Percentiles rank a stretch among this genome's conserved stretches.
Evolutionary conservation across 306 rosid genomes (phyloP).

Genomic region (Adenanthera pavonina): DNA sequence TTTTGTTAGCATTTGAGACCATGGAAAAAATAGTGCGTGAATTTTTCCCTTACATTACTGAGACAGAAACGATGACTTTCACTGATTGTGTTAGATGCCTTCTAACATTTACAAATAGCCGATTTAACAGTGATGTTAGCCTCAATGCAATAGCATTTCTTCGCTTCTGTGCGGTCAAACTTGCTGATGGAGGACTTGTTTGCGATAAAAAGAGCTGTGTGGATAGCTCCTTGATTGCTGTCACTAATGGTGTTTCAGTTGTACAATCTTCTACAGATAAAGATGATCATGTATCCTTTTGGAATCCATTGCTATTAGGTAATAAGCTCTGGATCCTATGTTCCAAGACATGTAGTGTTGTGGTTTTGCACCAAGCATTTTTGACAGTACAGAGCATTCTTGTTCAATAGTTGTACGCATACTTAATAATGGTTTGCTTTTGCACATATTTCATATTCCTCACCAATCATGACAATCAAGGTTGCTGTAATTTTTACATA

Average conservation of each 20-base stretch:
- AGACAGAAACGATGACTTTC: slow-evolving; percentile 94
- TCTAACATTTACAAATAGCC: slow-evolving; percentile 91
- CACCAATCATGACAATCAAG: not conserved
- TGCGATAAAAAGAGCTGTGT: slow-evolving; percentile 63
- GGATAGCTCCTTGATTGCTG: slow-evolving; percentile 52
- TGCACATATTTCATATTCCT: not conserved
- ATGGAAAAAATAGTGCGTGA: slow-evolving; percentile 99
- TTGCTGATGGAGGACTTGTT: slow-evolving; percentile 97
- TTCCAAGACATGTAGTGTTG: slow-evolving; percentile 12
- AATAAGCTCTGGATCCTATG: slow-evolving; percentile 39
- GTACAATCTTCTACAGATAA: slow-evolving; percentile 56
- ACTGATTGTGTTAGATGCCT: slow-evolving; percentile 98
- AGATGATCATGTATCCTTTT: slow-evolving; percentile 83
- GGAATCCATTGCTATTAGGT: slow-evolving; percentile 97
- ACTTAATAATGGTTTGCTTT: not conserved
- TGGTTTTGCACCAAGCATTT: slow-evolving; percentile 33
- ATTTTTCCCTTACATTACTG: slow-evolving; percentile 94
- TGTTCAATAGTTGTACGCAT: slow-evolving; percentile 13
- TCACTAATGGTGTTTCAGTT: slow-evolving; percentile 52
- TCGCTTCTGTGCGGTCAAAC: slow-evolving; percentile 97
- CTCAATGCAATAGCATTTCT: slow-evolving; percentile 99
- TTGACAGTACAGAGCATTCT: slow-evolving; percentile 19
- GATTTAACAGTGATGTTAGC: slow-evolving; percentile 97
- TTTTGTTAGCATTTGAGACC: slow-evolving; percentile 93
- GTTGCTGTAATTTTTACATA: not conserved